Percentiles rank a stretch among this genome's conserved stretches.
These are phyloP conservation scores for Talaromyces sp. DNA, from an alignment of 2,329 filamentous ascomycete genomes.

Conservation along the genomic window DNA sequence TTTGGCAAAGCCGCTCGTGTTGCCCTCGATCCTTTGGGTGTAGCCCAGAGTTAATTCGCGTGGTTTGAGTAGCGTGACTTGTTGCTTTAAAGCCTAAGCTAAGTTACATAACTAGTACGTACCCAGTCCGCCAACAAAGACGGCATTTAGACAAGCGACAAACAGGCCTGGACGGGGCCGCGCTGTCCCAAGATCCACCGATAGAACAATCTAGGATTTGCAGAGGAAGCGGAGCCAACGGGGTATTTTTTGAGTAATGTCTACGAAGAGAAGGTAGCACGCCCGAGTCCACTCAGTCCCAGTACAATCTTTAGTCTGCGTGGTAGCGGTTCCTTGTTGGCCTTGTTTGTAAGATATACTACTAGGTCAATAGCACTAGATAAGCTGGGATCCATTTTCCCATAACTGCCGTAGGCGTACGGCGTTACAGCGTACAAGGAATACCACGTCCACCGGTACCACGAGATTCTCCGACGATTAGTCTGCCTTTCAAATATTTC, in stretches of 20 bases:
- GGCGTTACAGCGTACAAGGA: neutral
- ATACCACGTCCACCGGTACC: neutral
- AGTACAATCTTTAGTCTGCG: neutral
- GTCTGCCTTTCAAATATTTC: neutral
- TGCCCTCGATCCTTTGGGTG: neutral
- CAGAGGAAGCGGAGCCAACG: neutral
- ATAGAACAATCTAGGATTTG: neutral
- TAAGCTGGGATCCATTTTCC: neutral
- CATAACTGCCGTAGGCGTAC: neutral
- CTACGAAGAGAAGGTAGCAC: slow-evolving; percentile 13
- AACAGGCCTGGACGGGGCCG: neutral
- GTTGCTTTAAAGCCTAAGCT: neutral
- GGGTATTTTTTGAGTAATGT: slow-evolving; percentile 1
- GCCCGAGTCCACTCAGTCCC: neutral
- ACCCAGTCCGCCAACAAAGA: neutral
- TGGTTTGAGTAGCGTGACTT: neutral
- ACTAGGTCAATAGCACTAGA: neutral
- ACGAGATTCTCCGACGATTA: slow-evolving; percentile 5
- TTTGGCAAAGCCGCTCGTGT: neutral
- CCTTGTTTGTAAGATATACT: neutral
- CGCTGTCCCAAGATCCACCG: neutral
- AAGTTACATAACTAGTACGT: slow-evolving; percentile 3
- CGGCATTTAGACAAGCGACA: neutral
- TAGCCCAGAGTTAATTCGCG: neutral
- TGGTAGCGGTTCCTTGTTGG: neutral